Base-by-base conservation (phyloP, 306 rosid genomes). In the Notholithocarpus densiflorus region DNA sequence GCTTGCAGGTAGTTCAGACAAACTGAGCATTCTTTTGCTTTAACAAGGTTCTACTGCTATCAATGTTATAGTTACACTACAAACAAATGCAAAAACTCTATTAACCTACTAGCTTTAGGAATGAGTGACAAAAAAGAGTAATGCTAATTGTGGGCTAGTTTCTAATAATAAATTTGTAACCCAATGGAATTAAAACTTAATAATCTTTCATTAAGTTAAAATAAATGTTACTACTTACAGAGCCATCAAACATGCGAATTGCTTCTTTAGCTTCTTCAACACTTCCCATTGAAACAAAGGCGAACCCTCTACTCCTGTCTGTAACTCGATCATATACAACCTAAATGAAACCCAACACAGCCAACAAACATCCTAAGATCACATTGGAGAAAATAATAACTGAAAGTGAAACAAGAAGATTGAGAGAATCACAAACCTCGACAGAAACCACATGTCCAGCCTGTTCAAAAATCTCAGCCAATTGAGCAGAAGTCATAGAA, bases 291-390 rank as follows among this genome's bases (percentile, higher is more conserved):
- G 97, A 89, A 40, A 91, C 98, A 90, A 95, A 95, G 11, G 88
- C 99, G 86, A 95, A 95, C 77, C 99, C 99, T 72, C 99, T 90
- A 87, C 98, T 93, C 71, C 98, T 86, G 71, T 90, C 91, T 1
- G 99, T 93, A 71, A 95, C 89, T 75, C 93, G 94, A 75, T 91
- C 94, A 32, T 95, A 93, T n/a, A 95, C 90, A 7, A 95, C 79
- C 98, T 95, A 56, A 34, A 81, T 5, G 73, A 85, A 83, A 77
- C 79, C 57, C 64, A 73, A 27, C 78, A 26, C 18, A 66, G 53
- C 21, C 77, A 76, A 23, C 56, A 57, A 53, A 24, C 26, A 34
- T 43, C 56, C 21, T 14, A 57, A 48, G 24, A 62, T 34, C 40
- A 73, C 74, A 74, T 59, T 18, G 48, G 62, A 61, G 55, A 81